Conservation (phyloP, 768 basidiomycete species). For the Pilatotrama ljubarskyi region DNA sequence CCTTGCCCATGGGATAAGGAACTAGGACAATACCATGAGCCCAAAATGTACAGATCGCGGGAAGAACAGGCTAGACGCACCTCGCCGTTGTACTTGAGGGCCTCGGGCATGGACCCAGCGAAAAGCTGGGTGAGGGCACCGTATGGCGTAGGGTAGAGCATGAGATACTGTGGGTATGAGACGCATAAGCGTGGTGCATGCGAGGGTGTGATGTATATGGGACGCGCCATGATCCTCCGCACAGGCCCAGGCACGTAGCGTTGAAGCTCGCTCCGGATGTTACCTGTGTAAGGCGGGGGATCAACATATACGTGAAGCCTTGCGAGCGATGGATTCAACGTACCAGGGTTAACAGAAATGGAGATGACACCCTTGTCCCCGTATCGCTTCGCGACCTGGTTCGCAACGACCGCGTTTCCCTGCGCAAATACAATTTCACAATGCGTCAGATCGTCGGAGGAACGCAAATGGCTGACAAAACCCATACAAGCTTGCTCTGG, state of each 20-base stretch:
- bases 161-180: not conserved
- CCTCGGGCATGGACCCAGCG: constrained; percentile 40
- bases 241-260: not conserved
- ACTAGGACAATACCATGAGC: too few relatives aligned
- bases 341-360: constrained; percentile 48
- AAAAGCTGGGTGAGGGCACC: constrained; percentile 35
- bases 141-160: constrained; percentile 33
- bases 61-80: constrained; percentile 31
- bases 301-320: constrained; percentile 31
- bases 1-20: constrained; percentile 28
- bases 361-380: constrained; percentile 46
- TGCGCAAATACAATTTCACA: constrained; percentile 15
- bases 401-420: constrained; percentile 47
- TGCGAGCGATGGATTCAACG: constrained; percentile 19
- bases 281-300: constrained; percentile 18
- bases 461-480: too few relatives aligned
- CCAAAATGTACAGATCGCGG: too few relatives aligned
- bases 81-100: constrained; percentile 41
- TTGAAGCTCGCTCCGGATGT: constrained; percentile 22
- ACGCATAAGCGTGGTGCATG: too few relatives aligned
- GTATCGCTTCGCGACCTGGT: constrained; percentile 49
- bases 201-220: too few relatives aligned
- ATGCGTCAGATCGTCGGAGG: not conserved
- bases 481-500: constrained; percentile 49
- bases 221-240: constrained; percentile 6